These are phyloP conservation scores for Neofusicoccum laricinum DNA, from an alignment of 2,329 filamentous ascomycete genomes.

Conservation along the genomic window DNA sequence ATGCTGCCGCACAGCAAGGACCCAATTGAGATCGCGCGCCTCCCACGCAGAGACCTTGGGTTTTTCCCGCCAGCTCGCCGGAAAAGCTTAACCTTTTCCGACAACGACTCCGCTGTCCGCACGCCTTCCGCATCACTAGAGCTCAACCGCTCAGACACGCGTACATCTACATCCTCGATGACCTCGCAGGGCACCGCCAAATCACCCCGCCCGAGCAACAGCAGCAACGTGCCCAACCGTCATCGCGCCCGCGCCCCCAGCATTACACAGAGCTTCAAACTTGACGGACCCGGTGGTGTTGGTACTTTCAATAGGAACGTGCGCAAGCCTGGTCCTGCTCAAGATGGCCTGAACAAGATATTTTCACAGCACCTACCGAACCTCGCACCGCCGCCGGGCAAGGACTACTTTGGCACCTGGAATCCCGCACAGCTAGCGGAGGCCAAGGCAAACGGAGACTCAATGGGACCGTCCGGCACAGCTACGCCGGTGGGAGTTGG, in stretches of 20 bases:
- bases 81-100: constrained; percentile 72
- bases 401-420: constrained; percentile 47
- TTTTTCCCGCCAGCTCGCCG: constrained; percentile 90
- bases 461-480: constrained; percentile 27
- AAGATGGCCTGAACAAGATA: constrained; percentile 80
- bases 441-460: constrained; percentile 20
- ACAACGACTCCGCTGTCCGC: constrained; percentile 44
- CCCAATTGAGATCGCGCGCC: constrained; percentile 80
- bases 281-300: constrained; percentile 83
- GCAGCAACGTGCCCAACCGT: constrained; percentile 36
- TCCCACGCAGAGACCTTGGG: constrained; percentile 75
- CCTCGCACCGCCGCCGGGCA: constrained; percentile 61
- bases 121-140: constrained; percentile 68
- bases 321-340: constrained; percentile 74
- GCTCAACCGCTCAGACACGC: constrained; percentile 46
- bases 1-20: constrained; percentile 67
- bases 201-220: constrained; percentile 39
- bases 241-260: constrained; percentile 32
- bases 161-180: constrained; percentile 29
- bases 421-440: constrained; percentile 28
- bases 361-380: constrained; percentile 80
- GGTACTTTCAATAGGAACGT: constrained; percentile 73
- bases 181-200: constrained; percentile 31
- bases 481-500: constrained; percentile 18
- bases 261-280: constrained; percentile 47